phyloP scores from a whole-genome alignment of 1,284 basidiomycete genomes.

The Tausonia pullulans region DNA sequence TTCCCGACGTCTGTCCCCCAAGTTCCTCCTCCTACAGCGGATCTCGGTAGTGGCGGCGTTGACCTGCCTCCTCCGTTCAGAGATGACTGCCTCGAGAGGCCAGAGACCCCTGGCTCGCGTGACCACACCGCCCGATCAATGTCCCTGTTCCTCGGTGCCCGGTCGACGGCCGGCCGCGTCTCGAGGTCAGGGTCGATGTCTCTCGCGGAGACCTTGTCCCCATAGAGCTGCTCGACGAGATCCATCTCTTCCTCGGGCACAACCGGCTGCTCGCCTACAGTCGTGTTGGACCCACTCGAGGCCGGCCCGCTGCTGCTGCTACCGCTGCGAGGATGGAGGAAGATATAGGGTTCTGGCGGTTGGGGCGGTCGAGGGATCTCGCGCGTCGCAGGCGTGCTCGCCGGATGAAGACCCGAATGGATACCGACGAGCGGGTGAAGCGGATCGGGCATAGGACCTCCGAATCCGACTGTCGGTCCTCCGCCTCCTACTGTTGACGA shows the following conservation, averaged over 20 bases:
- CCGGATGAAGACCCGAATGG: neutral
- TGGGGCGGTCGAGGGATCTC: neutral
- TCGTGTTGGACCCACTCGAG: neutral
- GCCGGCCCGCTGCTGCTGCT: neutral
- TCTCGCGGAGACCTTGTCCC: constrained; percentile 57
- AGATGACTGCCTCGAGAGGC: constrained; percentile 21
- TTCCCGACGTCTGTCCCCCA: neutral
- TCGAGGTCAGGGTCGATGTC: constrained; percentile 60
- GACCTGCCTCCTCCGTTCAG: too few species aligned
- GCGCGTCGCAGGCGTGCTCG: neutral
- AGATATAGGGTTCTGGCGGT: constrained; percentile 2
- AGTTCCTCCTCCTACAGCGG: too few species aligned
- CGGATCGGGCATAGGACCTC: constrained; percentile 3
- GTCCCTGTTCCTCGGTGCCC: constrained; percentile 75
- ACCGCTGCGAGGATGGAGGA: neutral
- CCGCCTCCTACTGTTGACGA: neutral
- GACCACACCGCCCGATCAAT: constrained; percentile 77
- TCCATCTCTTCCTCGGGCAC: constrained; percentile 61
- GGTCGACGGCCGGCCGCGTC: constrained; percentile 65
- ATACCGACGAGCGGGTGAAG: constrained; percentile 8
- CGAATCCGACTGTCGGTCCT: constrained; percentile 1
- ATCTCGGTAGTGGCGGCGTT: too few species aligned
- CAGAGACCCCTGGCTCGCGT: constrained; percentile 28
- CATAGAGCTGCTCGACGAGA: constrained; percentile 85
- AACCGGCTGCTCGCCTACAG: neutral